A percentile compares a stretch with the other conserved stretches of the same genome.
phyloP scores from a whole-genome alignment of 345 rosid species.

The Rhodamnia argentea region DNA sequence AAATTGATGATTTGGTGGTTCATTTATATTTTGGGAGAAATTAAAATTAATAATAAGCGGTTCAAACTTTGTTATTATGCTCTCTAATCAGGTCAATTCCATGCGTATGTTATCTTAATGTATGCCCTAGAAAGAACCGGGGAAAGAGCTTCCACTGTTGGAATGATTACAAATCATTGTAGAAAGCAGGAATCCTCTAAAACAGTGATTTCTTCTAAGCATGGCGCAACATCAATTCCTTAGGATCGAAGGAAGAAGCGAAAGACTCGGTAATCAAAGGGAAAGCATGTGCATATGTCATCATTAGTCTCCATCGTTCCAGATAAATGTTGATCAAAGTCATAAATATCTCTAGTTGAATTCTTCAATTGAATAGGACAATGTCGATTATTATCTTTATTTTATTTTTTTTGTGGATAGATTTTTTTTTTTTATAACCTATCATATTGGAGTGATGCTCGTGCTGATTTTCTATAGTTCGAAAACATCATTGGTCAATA shows the following conservation, averaged over 20 bases:
- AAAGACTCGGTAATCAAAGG: neutral
- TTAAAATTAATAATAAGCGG: neutral
- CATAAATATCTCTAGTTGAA: neutral
- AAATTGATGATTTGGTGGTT: neutral
- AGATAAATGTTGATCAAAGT: neutral
- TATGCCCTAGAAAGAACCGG: neutral
- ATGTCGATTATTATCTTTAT: no score
- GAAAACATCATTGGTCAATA: neutral
- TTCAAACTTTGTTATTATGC: neutral
- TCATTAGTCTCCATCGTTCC: neutral
- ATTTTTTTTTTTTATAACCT: neutral
- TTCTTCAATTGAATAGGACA: neutral
- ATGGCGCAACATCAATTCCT: neutral
- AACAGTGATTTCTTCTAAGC: neutral
- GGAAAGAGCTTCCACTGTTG: neutral
- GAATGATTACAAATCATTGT: neutral
- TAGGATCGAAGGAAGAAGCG: neutral
- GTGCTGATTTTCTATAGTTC: neutral
- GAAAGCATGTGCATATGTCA: neutral
- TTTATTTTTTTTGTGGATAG: rapidly evolving
- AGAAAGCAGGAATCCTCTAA: neutral
- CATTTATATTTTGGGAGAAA: neutral
- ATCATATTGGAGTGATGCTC: neutral
- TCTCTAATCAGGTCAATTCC: neutral
- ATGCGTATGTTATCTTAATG: neutral